Evolutionary conservation across 345 rosid genomes (phyloP), one percentile per base, ranked within the genome.

Genomic region (Hypericum perforatum): DNA sequence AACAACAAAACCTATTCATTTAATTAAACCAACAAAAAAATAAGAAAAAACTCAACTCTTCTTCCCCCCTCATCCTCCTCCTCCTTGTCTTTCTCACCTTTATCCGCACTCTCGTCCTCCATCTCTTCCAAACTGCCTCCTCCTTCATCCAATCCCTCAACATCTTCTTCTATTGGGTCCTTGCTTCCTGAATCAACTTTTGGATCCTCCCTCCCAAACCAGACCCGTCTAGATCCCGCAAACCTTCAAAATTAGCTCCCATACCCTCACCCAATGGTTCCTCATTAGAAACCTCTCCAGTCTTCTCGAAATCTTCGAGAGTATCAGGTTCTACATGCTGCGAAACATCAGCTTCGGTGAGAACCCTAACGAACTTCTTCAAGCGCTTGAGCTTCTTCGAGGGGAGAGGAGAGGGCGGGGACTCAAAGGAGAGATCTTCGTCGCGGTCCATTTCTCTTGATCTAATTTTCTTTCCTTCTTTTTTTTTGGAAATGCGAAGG

Each of bases 351-450:
- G 36, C 45, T 12, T 5, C 7, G 2, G 71, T 41, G 9, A 70
- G 70, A 43, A 56, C 57, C 5, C 41, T 9, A 9, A 60, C 59
- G 9, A 76, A 69, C 48, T 67, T 81, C 73, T 75, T 87, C 58
- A 91, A 65, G 70, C 92, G 87, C 60, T 85, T 76, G 32, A 91
- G 80, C 79, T 69, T 78, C 45, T 81, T 71, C 29, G 53, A 74
- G 3, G 70, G 70, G 54, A 67, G 54, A 0, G 79, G 78, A 54
- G 78, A 69, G 40, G 79, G 66, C 38, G 72, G 58, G 9, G 50
- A 16, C 37, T 59, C 84, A 8, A 80, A 70, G 65, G 64, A 62
- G 15, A 78, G 49, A 56, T 74, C 80, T 42, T 72, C 74, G 47
- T 78, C 78, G 64, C 55, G 69, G 37, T 29, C 68, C 95, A 91